Evolutionary conservation across 2,329 filamentous ascomycete species (phyloP), one percentile per base, ranked within the genome.

Genomic region (Fonsecaea erecta): DNA sequence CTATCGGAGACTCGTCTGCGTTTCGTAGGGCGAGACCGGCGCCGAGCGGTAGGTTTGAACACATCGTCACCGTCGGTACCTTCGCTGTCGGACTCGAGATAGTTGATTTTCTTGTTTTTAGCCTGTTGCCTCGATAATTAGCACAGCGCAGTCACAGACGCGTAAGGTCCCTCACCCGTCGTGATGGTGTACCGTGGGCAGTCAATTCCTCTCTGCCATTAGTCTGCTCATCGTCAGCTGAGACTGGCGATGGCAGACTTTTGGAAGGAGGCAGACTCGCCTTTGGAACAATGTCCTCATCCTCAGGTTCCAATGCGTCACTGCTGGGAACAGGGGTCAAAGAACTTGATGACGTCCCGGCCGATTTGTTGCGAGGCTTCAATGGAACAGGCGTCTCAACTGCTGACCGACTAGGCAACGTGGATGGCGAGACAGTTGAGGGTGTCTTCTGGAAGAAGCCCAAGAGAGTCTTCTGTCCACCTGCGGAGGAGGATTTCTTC

Each of bases 61-160:
- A 91, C 86, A 52, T 88, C 87, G 24, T 93, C 89, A 56, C 92
- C 90, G 59, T 82, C 80, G 52, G 84, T 82, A 18, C 85, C 84
- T 63, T 92, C 90, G 52, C 91, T 90, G 52, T 91, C 92, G 1
- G 91, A 93, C 73, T 97, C 93, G 69, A 90, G 89, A 76, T 98
- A 98, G 75, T 85, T 95, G 70, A 95, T 78, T 24, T 78, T 84
- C 52, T 82, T 77, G 72, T 88, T 89, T 75, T 86, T 88, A 12
- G 81, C 83, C 83, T 88, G 53, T 1, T 26, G 26, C 21, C 43
- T 52, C 12, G 48, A 26, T 51, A 35, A 64, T 63, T 46, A 71
- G 63, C 26, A 12, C 40, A 51, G 43, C 18, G 43, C 43, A 26
- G 32, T 37, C 9, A 35, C n/a, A 52, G 7, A 26, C 14, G 48